A percentile compares a stretch with the other conserved stretches of the same genome.
Conservation (phyloP, 768 basidiomycete species). For the Tricholoma sp. region DNA sequence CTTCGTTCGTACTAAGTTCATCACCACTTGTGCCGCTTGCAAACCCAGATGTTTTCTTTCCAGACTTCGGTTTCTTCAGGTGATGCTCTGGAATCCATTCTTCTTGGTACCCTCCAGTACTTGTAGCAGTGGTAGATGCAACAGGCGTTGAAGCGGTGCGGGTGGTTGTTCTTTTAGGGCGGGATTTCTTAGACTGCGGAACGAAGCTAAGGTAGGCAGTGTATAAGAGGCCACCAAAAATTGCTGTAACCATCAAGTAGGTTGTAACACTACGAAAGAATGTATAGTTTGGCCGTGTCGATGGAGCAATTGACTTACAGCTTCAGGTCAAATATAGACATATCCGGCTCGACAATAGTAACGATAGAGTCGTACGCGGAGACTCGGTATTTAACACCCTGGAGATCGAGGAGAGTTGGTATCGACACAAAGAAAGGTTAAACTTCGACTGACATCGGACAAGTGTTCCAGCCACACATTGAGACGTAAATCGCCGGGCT, state of each 20-base stretch:
- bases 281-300: neutral
- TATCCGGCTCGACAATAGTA: slow-evolving; percentile 74
- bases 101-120: slow-evolving; percentile 71
- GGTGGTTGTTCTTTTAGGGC: slow-evolving; percentile 38
- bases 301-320: slow-evolving; percentile 44
- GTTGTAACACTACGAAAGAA: slow-evolving; percentile 47
- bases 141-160: slow-evolving; percentile 48
- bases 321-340: slow-evolving; percentile 75
- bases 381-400: slow-evolving; percentile 59
- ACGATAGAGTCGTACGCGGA: slow-evolving; percentile 73
- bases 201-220: slow-evolving; percentile 60
- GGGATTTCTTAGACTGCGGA: slow-evolving; percentile 58
- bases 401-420: slow-evolving; percentile 1
- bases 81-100: slow-evolving; percentile 95
- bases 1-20: slow-evolving; percentile 62
- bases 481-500: slow-evolving; percentile 75
- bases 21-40: slow-evolving; percentile 52
- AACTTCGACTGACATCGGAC: slow-evolving; percentile 43
- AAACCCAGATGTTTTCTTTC: slow-evolving; percentile 27
- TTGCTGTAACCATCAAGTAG: slow-evolving; percentile 61
- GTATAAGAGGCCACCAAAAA: slow-evolving; percentile 62
- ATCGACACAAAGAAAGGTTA: neutral
- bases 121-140: slow-evolving; percentile 55
- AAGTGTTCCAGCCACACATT: slow-evolving; percentile 73
- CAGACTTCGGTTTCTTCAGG: slow-evolving; percentile 61